Evolutionary conservation across 1,284 basidiomycete species (phyloP).

Genomic region (Pseudozyma sp.): DNA sequence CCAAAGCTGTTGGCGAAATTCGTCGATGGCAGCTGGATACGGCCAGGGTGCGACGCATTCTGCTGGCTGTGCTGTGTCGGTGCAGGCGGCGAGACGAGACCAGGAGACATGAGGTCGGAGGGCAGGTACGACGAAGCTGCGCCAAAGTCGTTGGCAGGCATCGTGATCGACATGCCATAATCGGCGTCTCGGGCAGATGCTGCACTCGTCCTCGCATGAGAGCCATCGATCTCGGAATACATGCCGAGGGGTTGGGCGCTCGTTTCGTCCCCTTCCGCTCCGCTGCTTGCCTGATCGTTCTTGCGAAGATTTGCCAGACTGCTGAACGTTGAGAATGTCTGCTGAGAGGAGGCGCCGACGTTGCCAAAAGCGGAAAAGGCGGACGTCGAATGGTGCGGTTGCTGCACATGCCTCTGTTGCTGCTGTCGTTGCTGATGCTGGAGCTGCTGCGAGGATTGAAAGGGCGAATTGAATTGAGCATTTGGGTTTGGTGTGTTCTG

Average conservation of each 20-base stretch:
- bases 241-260: slow-evolving; percentile 16
- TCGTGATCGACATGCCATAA: slow-evolving; percentile 41
- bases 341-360: slow-evolving; percentile 10
- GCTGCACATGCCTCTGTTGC: slow-evolving; percentile 19
- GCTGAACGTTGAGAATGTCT: slow-evolving; percentile 18
- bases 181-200: slow-evolving; percentile 15
- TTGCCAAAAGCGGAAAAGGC: slow-evolving; percentile 30
- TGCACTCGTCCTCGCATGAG: not conserved
- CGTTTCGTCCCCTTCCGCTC: slow-evolving; percentile 6
- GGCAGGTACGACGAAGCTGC: slow-evolving; percentile 43
- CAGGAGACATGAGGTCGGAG: slow-evolving; percentile 52
- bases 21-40: slow-evolving; percentile 57
- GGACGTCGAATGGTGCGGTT: slow-evolving; percentile 13
- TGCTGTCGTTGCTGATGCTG: slow-evolving; percentile 13
- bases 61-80: slow-evolving; percentile 3
- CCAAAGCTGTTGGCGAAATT: slow-evolving; percentile 37
- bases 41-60: slow-evolving; percentile 50
- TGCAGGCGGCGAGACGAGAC: slow-evolving; percentile 35
- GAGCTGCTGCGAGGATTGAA: slow-evolving; percentile 19
- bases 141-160: slow-evolving; percentile 35
- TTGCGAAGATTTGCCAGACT: slow-evolving; percentile 5
- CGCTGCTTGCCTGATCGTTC: not conserved
- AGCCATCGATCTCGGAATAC: slow-evolving; percentile 6
- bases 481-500: not conserved
- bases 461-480: slow-evolving; percentile 7